Evolutionary conservation across 1,284 basidiomycete genomes (phyloP), one percentile per base, ranked within the genome.

Genomic region (Neonothopanus nambi): DNA sequence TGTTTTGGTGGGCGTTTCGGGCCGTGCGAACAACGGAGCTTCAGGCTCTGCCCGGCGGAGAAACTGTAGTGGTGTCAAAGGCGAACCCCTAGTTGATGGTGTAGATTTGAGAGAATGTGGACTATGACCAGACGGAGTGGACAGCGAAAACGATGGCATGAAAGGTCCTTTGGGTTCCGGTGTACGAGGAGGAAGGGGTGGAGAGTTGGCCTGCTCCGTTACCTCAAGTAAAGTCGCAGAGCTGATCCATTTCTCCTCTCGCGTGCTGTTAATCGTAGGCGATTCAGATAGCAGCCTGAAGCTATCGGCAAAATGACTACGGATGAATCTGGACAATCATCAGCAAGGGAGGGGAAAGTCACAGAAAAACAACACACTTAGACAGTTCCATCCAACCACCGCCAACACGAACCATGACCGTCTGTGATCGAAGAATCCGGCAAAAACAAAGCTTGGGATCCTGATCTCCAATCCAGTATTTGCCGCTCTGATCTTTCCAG

Each of bases 371-470:
- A 37, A 76, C 85, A 55, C 67, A 93, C 92, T 85, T 93, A 11
- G 91, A 92, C 54, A 96, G 71, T 68, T 95, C 93, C 51, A 84
- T 76, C 94, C 94, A 96, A n/a, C 94, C 94, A 42, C 94, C 94
- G 26, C 94, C 93, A 15, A 95, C 91, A 56, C 93, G 84, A 38
- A 97, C 93, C 94, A 97, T 96, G 57, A 96, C 94, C 0, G 90
- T 95, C 61, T 92, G 88, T 3, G 90, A 93, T n/a, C 92, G 84
- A 33, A 96, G 71, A 52, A 96, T 95, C 18, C 94, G 82, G 68
- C 93, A 95, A 67, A 95, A 96, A 68, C 91, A 93, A 17, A 95
- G 75, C 66, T 87, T 93, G 1, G 93, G 84, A 48, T 93, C 89
- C 58, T 89, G 83, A 59, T 91, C 86, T 9, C 94, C 94, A 62